Base-by-base conservation (phyloP, 1,139 yeast genomes). In the Scheffersomyces cryptocercus region DNA sequence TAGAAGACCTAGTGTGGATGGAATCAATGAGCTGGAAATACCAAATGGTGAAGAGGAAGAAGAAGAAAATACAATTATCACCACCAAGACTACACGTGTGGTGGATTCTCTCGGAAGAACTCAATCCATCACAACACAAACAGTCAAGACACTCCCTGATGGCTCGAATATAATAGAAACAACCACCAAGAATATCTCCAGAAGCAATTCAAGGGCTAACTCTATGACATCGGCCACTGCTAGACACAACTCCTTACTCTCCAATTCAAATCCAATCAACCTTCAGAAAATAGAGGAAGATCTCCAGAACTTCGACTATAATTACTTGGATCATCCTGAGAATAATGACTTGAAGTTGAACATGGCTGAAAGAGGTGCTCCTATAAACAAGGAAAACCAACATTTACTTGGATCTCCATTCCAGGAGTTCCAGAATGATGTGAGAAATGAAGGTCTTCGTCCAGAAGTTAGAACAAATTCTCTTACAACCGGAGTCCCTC, bases 91-190 rank as follows among this genome's bases (percentile, higher is more conserved):
- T 5, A 73, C 78, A 12, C 70, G 68, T 46, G 68, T 73, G 13
- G 65, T 72, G n/a, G 79, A 74, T 45, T 50, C 73, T 4, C 65
- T 53, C 35, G 79, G 79, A 6, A 58, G 78, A 48, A 68, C 74
- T 2, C 68, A 59, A 44, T 70, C 77, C 4, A 65, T 74, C 35
- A 74, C 78, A 24, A 72, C 76, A 5, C 70, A 73, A 49, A 73
- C 75, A 9, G 63, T 68, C 34, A 65, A 66, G 47, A 65, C 70
- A 1, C 53, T 72, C 38, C 71, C 77, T 3, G 79, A 74, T 52
- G 79, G 79, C 2, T 69, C 77, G 33, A 73, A 70, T 43, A 62
- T 73, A 30, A 70, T 71, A 41, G 78, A 74, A 52, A 73, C 77
- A 3, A 70, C 73, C 28, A 72, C 77, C 13, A 73, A 68, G 45